These are phyloP conservation scores for Nothophytophthora sp. DNA, from an alignment of 352 stramenopile species.

Conservation along the genomic window DNA sequence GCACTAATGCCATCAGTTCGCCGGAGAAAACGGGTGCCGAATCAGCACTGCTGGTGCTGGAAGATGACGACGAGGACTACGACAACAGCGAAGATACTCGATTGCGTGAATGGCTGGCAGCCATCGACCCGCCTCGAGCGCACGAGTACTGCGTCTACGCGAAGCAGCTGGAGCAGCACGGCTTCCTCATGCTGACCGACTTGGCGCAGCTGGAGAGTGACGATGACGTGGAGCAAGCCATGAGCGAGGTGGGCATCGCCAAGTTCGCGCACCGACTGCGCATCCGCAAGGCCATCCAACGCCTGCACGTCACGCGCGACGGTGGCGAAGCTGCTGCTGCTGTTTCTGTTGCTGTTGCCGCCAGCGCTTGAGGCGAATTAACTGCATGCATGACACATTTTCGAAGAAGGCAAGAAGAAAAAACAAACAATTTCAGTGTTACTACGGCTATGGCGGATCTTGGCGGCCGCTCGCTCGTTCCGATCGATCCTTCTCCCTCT, in stretches of 20 bases:
- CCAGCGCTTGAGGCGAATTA: constrained; percentile 29
- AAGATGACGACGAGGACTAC: constrained; percentile 25
- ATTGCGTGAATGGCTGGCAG: constrained; percentile 56
- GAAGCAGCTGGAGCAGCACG: constrained; percentile 60
- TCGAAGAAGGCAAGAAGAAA: constrained; percentile 14
- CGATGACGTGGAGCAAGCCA: constrained; percentile 68
- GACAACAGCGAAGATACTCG: constrained; percentile 18
- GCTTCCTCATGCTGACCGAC: constrained; percentile 58
- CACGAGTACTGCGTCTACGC: constrained; percentile 65
- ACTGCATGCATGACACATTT: neutral
- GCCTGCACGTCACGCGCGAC: constrained; percentile 34
- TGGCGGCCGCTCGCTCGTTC: too few species aligned
- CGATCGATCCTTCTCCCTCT: neutral
- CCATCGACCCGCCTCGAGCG: constrained; percentile 43
- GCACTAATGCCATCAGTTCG: constrained; percentile 23
- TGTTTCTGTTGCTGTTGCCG: constrained; percentile 26
- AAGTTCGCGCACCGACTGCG: constrained; percentile 76
- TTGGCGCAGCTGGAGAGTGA: constrained; percentile 60
- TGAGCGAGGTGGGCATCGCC: constrained; percentile 74
- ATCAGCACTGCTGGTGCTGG: constrained; percentile 22
- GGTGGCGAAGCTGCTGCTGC: constrained; percentile 10
- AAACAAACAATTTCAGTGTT: constrained; percentile 30
- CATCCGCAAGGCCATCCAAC: constrained; percentile 70
- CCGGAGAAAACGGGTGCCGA: constrained; percentile 40
- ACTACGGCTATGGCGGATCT: too few species aligned